A percentile compares a stretch with the other conserved stretches of the same genome.
These are phyloP conservation scores for Scedosporium minutisporum DNA, from an alignment of 2,329 filamentous ascomycete species.

Conservation along the genomic window DNA sequence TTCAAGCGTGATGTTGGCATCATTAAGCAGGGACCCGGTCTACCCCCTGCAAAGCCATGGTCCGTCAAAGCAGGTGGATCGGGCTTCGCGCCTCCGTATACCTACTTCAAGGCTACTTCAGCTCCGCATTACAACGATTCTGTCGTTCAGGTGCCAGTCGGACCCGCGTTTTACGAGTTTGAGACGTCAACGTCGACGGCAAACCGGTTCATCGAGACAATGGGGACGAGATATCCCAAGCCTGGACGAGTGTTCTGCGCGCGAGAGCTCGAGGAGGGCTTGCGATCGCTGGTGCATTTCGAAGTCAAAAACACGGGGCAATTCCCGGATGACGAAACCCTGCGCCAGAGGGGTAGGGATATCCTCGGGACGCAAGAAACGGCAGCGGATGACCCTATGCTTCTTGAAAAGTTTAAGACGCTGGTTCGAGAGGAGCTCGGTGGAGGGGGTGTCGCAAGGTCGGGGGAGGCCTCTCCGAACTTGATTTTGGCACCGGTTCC, in stretches of 20 bases:
- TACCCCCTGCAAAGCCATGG: constrained; percentile 34
- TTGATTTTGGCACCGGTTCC: no score
- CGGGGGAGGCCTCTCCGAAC: no score
- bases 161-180: constrained; percentile 29
- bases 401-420: constrained; percentile 45
- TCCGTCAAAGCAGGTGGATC: constrained; percentile 38
- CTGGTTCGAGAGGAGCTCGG: constrained; percentile 24
- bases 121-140: constrained; percentile 3
- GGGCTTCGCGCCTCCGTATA: constrained; percentile 47
- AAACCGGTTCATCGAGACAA: constrained; percentile 36
- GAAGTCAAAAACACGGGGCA: constrained; percentile 26
- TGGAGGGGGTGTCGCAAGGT: not conserved
- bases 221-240: constrained; percentile 32
- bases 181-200: constrained; percentile 33
- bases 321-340: constrained; percentile 37
- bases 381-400: constrained; percentile 41
- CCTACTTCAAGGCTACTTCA: constrained; percentile 28
- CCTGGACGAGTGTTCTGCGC: constrained; percentile 48
- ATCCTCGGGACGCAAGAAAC: constrained; percentile 37
- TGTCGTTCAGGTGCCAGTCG: constrained; percentile 14
- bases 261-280: constrained; percentile 45
- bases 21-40: constrained; percentile 39
- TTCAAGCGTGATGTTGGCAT: constrained; percentile 52
- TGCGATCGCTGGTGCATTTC: constrained; percentile 36
- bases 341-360: constrained; percentile 36